Evolutionary conservation across 208 protist genomes (phyloP), one percentile per base, ranked within the genome.

Genomic region (Acanthamoeba culbertsoni): DNA sequence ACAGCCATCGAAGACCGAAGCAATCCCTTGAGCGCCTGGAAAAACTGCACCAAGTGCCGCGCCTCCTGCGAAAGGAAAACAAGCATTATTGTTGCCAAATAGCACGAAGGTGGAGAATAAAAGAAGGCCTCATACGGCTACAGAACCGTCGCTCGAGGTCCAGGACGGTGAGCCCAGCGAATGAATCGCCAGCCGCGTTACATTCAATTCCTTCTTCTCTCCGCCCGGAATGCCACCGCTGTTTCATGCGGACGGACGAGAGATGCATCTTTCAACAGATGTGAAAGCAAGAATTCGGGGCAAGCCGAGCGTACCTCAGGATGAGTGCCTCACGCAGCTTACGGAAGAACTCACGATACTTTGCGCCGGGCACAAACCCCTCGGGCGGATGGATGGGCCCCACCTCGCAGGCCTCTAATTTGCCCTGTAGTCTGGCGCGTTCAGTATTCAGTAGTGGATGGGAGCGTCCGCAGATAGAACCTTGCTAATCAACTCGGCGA

Each of bases 1-100:
- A 93, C 79, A 0, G 92, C 84, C 0, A 94, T 18, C 2, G 94
- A 95, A 46, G 91, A 93, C 28, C 94, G 42, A 16, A 95, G 40
- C 16, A 95, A 33, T 23, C 94, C 94, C 40, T 93, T 95, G 0
- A 95, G 28, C 40, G 92, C 46, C 33, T 94, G 91, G 10, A 95
- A 33, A 28, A 95, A 95, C 23, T 93, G 75, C 3, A 95, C 45
- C 5, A 95, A 73, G 37, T 75, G 31, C 4, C 45, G 42, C 43
- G 26, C 59, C 37, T 93, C 73, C 62, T 93, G 51, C 35, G 51
- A 5, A 45, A 31, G 46, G 26, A 40, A 91, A 26, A n/a, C 26
- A 12, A 26, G 31, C 31, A n/a, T n/a, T n/a, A n/a, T n/a, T n/a
- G n/a, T n/a, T n/a, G n/a, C n/a, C n/a, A n/a, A n/a, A n/a, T n/a